Evolutionary conservation across 1,139 yeast genomes (phyloP).

Genomic region (Hansenula lynferdii): DNA sequence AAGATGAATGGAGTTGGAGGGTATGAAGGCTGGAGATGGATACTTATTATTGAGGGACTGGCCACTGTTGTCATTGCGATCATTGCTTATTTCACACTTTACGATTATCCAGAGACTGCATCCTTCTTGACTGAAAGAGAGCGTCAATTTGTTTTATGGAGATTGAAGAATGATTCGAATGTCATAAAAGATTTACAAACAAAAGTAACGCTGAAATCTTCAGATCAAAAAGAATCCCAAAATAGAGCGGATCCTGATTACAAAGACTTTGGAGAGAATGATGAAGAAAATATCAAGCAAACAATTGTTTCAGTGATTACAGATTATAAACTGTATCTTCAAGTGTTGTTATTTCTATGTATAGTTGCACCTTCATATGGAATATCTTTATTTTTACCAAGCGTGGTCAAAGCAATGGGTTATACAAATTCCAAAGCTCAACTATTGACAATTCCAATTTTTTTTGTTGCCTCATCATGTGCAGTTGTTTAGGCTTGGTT

Average conservation of each 20-base stretch:
- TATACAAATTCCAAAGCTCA: constrained; percentile 27
- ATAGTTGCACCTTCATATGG: constrained; percentile 7
- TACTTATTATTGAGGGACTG: constrained; percentile 54
- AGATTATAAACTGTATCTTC: constrained; percentile 18
- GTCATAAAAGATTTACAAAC: not conserved
- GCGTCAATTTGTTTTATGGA: constrained; percentile 38
- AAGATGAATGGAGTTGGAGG: constrained; percentile 32
- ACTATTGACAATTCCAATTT: constrained; percentile 31
- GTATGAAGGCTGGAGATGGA: constrained; percentile 51
- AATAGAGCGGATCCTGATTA: not conserved
- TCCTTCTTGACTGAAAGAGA: constrained; percentile 44
- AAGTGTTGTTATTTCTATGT: constrained; percentile 14
- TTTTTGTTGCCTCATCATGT: constrained; percentile 27
- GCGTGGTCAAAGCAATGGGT: constrained; percentile 20
- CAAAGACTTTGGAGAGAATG: constrained; percentile 6
- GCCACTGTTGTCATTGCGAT: constrained; percentile 46
- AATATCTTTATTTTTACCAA: constrained; percentile 5
- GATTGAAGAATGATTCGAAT: constrained; percentile 31
- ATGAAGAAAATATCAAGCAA: constrained; percentile 10
- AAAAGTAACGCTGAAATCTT: no score
- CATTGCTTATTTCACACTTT: constrained; percentile 41
- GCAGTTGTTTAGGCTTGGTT: constrained; percentile 27
- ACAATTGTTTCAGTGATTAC: constrained; percentile 9
- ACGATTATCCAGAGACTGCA: constrained; percentile 44
- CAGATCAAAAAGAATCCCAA: constrained; percentile 33